Base-by-base conservation (phyloP, 345 rosid genomes). In the Erodium maritimum region DNA sequence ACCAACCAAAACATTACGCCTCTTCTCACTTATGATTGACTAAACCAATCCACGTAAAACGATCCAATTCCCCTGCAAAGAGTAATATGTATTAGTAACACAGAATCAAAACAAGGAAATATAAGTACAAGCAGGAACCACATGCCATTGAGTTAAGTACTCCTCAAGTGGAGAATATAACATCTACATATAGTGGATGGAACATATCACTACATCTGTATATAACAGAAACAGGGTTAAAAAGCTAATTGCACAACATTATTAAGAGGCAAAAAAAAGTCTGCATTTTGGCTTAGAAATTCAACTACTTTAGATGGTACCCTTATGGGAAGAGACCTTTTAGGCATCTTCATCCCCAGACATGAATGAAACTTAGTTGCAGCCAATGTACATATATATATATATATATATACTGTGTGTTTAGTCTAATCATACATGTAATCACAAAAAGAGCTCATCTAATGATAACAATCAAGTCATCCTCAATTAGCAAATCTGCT, bases 91-190 rank as follows among this genome's bases (percentile, higher is more conserved):
- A 19, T 19, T 45, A 46, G 46, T 63, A 56, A 48, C 46, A 51
- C 24, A 48, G n/a, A 63, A 56, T 8, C 46, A 23, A 45, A 23
- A 21, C 56, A 63, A 63, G 56, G 56, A 52, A n/a, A 22, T 56
- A 54, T 21, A 63, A 48, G 54, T 56, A 46, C 60, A 7, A 56
- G 8, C n/a, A n/a, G 51, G 60, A 23, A 50, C 46, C 46, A 56
- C 23, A 17, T 56, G 54, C 18, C 22, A 22, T 29, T 21, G 0
- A 19, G n/a, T n/a, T 52, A 19, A 53, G 52, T 1, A 12, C 19
- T 37, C 33, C 22, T 21, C 37, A 21, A 24, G 42, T 21, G 1
- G 33, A 5, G 54, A 42, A 52, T 10, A 62, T 37, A 54, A 22
- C 59, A 54, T 54, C 50, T 33, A 54, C 25, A n/a, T 29, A 19